Percentiles rank a stretch among this genome's conserved stretches.
These are phyloP conservation scores for Adansonia grandidieri DNA, from an alignment of 441 rosid species.

Conservation along the genomic window DNA sequence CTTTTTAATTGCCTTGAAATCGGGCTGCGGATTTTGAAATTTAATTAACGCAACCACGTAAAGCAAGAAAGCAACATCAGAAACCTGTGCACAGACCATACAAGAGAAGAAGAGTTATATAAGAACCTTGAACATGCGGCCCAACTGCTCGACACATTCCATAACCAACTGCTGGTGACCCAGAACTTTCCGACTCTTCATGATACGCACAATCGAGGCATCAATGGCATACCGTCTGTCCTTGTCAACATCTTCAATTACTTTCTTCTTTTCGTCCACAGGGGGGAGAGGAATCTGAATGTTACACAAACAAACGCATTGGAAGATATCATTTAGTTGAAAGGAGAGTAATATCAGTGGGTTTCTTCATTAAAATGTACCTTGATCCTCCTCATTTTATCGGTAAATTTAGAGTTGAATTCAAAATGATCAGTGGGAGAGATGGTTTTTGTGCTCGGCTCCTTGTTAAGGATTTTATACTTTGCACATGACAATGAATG, in stretches of 20 bases:
- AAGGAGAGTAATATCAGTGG: background rate
- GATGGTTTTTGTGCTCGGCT: conserved; percentile 39
- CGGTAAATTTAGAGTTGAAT: conserved; percentile 43
- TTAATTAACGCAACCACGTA: background rate
- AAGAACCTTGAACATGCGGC: conserved; percentile 53
- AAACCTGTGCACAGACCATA: background rate
- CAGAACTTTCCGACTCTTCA: conserved; percentile 57
- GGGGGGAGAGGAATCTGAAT: conserved; percentile 55
- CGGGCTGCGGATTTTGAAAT: conserved; percentile 26
- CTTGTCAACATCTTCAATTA: conserved; percentile 54
- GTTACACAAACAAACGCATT: conserved; percentile 9
- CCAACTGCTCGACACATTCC: conserved; percentile 57
- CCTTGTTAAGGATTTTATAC: conserved; percentile 46
- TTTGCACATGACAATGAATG: conserved; percentile 45
- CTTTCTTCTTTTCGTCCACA: conserved; percentile 50
- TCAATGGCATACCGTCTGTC: conserved; percentile 58
- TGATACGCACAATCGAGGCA: conserved; percentile 57
- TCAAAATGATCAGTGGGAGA: conserved; percentile 40
- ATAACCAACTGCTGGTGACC: conserved; percentile 51
- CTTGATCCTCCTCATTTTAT: conserved; percentile 49
- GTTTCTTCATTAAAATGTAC: conserved; percentile 13
- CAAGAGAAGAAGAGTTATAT: background rate
- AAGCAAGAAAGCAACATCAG: background rate
- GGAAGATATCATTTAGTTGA: background rate
- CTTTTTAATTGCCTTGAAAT: conserved; percentile 61